Base-by-base conservation (phyloP, 768 basidiomycete species). In the Plicaturopsis crispa region DNA sequence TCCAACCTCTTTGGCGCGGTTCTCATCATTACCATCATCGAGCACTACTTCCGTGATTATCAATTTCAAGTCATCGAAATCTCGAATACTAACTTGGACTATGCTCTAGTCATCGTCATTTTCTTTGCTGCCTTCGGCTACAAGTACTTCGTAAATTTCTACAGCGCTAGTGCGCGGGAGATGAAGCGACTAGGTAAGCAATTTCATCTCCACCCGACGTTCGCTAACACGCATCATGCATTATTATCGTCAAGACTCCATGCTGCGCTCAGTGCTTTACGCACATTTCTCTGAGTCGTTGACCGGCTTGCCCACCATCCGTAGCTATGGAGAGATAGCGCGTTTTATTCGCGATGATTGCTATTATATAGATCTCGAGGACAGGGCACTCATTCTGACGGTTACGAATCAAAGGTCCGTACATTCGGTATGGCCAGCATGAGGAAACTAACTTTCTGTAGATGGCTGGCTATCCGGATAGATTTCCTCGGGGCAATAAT, bases 271-370 rank as follows among this genome's bases (percentile, higher is more conserved):
- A 2, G 60, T 80, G 7, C 67, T 89, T 6, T 88, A 88, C 53
- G 72, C 83, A 0, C 83, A 85, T 49, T 83, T 88, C 51, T 74
- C 81, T 1, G 86, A 88, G 55, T 83, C 79, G 1, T 62, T 89
- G 4, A 78, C 78, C n/a, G 50, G 84, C 12, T 61, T 80, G 20
- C 67, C 76, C 0, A 85, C 81, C 4, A 76, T 87, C 33, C 72
- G 86, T 23, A 82, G 82, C 24, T 91, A 84, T 46, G 78, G 80
- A 23, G 75, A 75, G 48, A 65, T 72, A 2, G 51, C 61, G 0
- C 67, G 80, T 7, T 91, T 88, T 59, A 57, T 80, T 17, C 53
- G 60, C 10, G 72, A 80, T 33, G 87, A 87, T 50, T 66, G 73
- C 46, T 67, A 71, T 31, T 75, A 73, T 51, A 73, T 84, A 39